Evolutionary conservation across 192 early-diverging fungal genomes (phyloP), one percentile per base, ranked within the genome.

Genomic region (Coemansia sp.): DNA sequence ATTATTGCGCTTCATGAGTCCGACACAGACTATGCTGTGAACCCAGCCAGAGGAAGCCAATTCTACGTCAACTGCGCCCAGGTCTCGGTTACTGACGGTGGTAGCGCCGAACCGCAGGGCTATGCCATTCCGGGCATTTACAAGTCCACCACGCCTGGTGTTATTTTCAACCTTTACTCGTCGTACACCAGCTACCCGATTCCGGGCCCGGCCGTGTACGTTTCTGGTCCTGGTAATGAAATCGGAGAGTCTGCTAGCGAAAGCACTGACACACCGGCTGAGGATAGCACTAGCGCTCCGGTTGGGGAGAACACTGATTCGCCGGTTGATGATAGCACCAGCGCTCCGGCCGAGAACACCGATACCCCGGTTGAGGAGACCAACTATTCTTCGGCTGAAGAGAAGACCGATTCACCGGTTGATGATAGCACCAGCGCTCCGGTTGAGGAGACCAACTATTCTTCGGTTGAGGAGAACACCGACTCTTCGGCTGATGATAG

Each of bases 11-110:
- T 74, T 11, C 72, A 74, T 40, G 57, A 67, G 2, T 50, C 71
- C 0, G 58, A 55, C 14, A 60, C 55, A 10, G 60, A 62, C 19
- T 62, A 68, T 44, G 55, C 42, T 4, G 47, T 50, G 22, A 68
- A 68, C 21, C 37, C 66, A 17, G 42, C 19, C 3, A 42, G 60
- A 11, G 65, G 48, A 11, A 60, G 56, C 0, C 71, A 74, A 62
- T 69, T 64, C 47, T 74, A 74, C 37, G 49, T 63, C 1, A 74
- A 74, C 58, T 74, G 72, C 26, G 68, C 49, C 0, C 72, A 74
- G 36, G 36, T 74, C 4, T 34, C 58, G 4, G 66, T 74, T 3
- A 57, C 26, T 23, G 62, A 62, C 6, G 72, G 62, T 1, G 68
- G 67, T 12, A 21, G 19, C 46, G 61, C 58, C 9, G 56, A 28